Conservation (phyloP, 139 green algal species). For the Chlorella vulgaris region DNA sequence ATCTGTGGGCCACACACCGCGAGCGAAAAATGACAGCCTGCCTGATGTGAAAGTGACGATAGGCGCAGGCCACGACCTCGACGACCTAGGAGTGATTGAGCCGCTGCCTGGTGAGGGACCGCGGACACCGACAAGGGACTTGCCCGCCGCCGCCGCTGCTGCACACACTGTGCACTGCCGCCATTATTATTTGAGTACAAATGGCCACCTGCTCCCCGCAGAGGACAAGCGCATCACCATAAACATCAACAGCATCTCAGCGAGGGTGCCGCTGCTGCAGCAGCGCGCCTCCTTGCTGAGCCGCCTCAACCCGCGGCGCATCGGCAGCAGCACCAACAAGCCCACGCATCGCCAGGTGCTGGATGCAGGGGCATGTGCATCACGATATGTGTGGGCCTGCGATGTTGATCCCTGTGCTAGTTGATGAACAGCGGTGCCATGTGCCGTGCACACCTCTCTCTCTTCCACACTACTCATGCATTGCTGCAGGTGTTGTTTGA, state of each 20-base stretch:
- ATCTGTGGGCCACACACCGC: background rate
- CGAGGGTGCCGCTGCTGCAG: slow-evolving; percentile 3
- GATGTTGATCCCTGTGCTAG: no score
- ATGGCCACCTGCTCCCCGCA: background rate
- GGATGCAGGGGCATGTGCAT: no score
- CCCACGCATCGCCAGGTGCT: slow-evolving; percentile 7
- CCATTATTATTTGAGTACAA: no score
- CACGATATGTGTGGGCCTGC: no score
- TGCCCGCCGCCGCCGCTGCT: no score
- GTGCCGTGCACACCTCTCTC: no score
- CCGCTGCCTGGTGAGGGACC: slow-evolving; percentile 13
- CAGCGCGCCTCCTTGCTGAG: background rate
- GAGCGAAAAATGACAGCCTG: background rate
- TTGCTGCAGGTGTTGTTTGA: slow-evolving; percentile 57
- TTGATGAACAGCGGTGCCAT: no score
- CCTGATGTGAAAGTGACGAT: background rate
- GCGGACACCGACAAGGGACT: no score
- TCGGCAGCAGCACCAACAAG: background rate
- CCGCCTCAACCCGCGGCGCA: background rate
- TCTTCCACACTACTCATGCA: background rate
- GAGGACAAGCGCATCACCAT: slow-evolving; percentile 17
- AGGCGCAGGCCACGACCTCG: background rate
- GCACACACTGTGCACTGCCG: no score
- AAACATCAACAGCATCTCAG: slow-evolving; percentile 1
- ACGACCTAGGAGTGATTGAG: slow-evolving; percentile 1